Conservation (phyloP, 208 protist species). For the Acanthamoeba castellanii region DNA sequence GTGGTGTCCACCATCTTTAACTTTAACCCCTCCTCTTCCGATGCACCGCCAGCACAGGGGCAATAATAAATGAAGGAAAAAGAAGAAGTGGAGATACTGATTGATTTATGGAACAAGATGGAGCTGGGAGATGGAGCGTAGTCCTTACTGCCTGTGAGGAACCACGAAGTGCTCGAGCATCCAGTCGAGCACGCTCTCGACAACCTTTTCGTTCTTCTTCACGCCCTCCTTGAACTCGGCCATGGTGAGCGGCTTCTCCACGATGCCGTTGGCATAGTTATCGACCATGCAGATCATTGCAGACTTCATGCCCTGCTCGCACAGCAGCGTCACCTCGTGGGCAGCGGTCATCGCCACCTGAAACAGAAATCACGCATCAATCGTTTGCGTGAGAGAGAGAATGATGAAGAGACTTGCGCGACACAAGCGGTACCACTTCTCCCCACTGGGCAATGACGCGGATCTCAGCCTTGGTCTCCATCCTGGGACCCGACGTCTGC, state of each 20-base stretch:
- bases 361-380: background rate
- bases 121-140: background rate
- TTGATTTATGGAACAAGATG: background rate
- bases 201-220: conserved; percentile 59
- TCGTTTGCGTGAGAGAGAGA: no score
- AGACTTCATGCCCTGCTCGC: conserved; percentile 66
- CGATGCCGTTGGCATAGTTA: conserved; percentile 78
- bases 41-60: background rate
- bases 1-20: background rate
- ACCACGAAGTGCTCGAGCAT: conserved; percentile 71
- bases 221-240: conserved; percentile 74
- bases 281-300: conserved; percentile 79
- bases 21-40: background rate
- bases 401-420: background rate
- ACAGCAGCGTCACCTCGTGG: conserved; percentile 73
- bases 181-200: conserved; percentile 66
- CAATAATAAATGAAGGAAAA: background rate
- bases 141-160: background rate
- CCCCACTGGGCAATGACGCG: conserved; percentile 62
- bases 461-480: conserved; percentile 80
- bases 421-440: conserved; percentile 13
- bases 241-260: conserved; percentile 67
- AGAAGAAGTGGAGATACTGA: no score
- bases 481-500: conserved; percentile 77
- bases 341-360: conserved; percentile 77